Base-by-base conservation (phyloP, 805 yeast species). In the Yarrowia alimentaria region DNA sequence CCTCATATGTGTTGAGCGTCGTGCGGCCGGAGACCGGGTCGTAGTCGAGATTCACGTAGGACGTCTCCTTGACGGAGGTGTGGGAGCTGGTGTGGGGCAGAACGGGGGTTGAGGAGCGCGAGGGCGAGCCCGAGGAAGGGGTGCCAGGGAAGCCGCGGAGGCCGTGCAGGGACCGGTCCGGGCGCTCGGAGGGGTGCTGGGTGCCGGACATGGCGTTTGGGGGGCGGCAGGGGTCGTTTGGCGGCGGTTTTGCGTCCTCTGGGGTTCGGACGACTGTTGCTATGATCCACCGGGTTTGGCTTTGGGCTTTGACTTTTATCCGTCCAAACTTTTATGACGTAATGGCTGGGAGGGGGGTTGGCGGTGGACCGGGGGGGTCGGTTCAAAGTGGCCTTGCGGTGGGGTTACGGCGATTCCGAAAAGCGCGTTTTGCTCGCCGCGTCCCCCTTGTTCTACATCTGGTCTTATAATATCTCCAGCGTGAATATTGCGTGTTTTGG, bases 1-100 rank as follows among this genome's bases (percentile, higher is more conserved):
- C 85, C 66, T 93, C 99, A 64, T 90, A 93, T 0, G 94, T 81
- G 67, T 93, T 93, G 55, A 93, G 73, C 26, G 83, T 80, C 63
- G 90, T 85, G 45, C 93, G 78, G 55, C 83, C 81, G 1, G 83
- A 80, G 4, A 84, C 76, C 0, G 98, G 97, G 65, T 93, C 96
- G 67, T 87, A 89, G 58, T 90, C 95, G 29, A 91, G 75, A 26
- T 75, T 78, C 12, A 93, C 86, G 53, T 77, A 77, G 53, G 77
- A 81, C 1, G 96, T 90, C 64, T 91, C 97, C 61, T 85, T 88
- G 6, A 90, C 96, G 12, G 62, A 40, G n/a, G 56, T 37, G 30
- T 43, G 35, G 21, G 21, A 13, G 18, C 29, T 29, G 16, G 29
- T 21, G 28, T 43, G 50, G 8, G 28, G 19, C 10, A 40, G 19